Percentiles rank a stretch among this genome's conserved stretches.
Conservation (phyloP, 257 asterid genomes). For the Nicotiana noctiflora region DNA sequence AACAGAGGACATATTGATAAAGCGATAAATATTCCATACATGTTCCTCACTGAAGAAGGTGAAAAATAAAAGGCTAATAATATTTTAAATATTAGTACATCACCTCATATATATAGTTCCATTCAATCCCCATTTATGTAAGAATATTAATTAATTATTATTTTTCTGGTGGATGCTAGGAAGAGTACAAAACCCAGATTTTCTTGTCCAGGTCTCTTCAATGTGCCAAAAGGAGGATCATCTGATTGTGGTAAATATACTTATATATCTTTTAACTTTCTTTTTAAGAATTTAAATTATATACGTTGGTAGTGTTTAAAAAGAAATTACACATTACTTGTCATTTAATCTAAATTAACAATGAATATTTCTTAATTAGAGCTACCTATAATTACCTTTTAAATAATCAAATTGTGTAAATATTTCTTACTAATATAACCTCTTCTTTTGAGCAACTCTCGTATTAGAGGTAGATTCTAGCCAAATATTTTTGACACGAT, state of each 20-base stretch:
- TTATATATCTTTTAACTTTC: neutral
- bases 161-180: neutral
- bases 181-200: conserved; percentile 18
- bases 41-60: conserved; percentile 17
- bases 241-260: conserved; percentile 15
- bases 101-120: neutral
- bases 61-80: too few relatives aligned
- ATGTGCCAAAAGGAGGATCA: conserved; percentile 16
- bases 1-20: conserved; percentile 13
- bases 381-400: too few relatives aligned
- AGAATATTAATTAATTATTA: neutral
- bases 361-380: neutral
- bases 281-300: neutral
- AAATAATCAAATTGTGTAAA: too few relatives aligned
- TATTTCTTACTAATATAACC: neutral
- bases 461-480: too few relatives aligned
- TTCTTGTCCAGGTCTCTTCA: conserved; percentile 7
- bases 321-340: too few relatives aligned
- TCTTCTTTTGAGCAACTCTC: too few relatives aligned
- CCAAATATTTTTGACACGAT: too few relatives aligned
- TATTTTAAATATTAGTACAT: neutral
- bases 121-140: neutral
- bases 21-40: conserved; percentile 17
- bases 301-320: neutral
- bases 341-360: neutral